These are phyloP conservation scores for Ehretia macrophylla DNA, from an alignment of 257 asterid genomes.

Conservation along the genomic window DNA sequence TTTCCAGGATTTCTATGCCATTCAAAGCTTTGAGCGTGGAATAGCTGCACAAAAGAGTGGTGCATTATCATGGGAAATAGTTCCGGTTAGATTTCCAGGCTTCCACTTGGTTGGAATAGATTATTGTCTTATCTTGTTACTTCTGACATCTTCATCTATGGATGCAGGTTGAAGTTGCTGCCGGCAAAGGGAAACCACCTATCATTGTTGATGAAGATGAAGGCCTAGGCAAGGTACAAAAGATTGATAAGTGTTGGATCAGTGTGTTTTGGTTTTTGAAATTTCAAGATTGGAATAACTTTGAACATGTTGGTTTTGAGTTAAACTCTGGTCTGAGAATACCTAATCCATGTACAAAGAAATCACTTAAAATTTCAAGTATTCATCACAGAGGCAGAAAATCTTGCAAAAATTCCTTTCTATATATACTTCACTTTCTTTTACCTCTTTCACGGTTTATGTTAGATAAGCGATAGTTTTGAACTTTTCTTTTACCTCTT, in stretches of 20 bases:
- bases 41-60: conserved; percentile 69
- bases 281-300: background rate
- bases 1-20: conserved; percentile 70
- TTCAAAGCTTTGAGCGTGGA: conserved; percentile 90
- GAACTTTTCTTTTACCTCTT: no score
- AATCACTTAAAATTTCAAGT: no score
- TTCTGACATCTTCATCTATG: conserved; percentile 9
- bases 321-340: background rate
- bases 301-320: background rate
- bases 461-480: no score
- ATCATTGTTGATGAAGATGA: conserved; percentile 67
- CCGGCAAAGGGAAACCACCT: conserved; percentile 67
- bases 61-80: conserved; percentile 90
- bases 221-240: conserved; percentile 64
- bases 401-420: no score
- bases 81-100: conserved; percentile 50
- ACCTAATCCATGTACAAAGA: no score
- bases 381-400: no score
- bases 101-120: background rate
- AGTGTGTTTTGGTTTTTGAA: background rate
- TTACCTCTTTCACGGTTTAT: no score
- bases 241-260: background rate
- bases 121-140: background rate
- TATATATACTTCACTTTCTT: no score
- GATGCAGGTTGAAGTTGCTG: conserved; percentile 71